Percentiles rank a stretch among this genome's conserved stretches.
Conservation (phyloP, 345 rosid species). For the Geranium brycei region DNA sequence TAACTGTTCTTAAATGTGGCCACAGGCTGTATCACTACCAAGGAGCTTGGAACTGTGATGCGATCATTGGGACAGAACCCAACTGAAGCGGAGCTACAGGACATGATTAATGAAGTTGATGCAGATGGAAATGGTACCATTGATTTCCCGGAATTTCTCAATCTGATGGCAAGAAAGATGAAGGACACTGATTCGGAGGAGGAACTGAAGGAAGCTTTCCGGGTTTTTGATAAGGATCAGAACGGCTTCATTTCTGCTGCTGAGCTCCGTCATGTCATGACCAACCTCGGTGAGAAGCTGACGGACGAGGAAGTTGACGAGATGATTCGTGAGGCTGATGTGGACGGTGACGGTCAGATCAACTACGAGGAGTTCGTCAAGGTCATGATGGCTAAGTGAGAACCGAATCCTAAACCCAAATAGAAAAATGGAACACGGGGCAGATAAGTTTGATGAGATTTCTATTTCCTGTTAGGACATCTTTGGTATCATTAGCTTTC, state of each 20-base stretch:
- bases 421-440: constrained; percentile 14
- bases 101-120: constrained; percentile 41
- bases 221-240: constrained; percentile 40
- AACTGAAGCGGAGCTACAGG: constrained; percentile 40
- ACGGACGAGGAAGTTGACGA: constrained; percentile 40
- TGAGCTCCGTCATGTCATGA: constrained; percentile 40
- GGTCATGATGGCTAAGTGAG: constrained; percentile 44
- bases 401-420: constrained; percentile 7
- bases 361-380: constrained; percentile 40
- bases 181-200: constrained; percentile 40
- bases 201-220: constrained; percentile 41
- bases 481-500: constrained; percentile 17
- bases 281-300: constrained; percentile 39
- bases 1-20: constrained; percentile 1
- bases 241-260: constrained; percentile 41
- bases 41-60: constrained; percentile 44
- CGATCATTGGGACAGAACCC: constrained; percentile 36
- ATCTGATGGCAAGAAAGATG: constrained; percentile 39
- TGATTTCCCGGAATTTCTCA: constrained; percentile 38
- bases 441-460: constrained; percentile 27
- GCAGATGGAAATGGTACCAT: constrained; percentile 43
- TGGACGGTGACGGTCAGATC: constrained; percentile 40
- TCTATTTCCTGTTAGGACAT: constrained; percentile 15
- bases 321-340: constrained; percentile 43
- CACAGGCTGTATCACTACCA: constrained; percentile 35